Percentiles rank a stretch among this genome's conserved stretches.
phyloP scores from a whole-genome alignment of 2,329 filamentous ascomycete genomes.

The Golovinomyces cichoracearum region DNA sequence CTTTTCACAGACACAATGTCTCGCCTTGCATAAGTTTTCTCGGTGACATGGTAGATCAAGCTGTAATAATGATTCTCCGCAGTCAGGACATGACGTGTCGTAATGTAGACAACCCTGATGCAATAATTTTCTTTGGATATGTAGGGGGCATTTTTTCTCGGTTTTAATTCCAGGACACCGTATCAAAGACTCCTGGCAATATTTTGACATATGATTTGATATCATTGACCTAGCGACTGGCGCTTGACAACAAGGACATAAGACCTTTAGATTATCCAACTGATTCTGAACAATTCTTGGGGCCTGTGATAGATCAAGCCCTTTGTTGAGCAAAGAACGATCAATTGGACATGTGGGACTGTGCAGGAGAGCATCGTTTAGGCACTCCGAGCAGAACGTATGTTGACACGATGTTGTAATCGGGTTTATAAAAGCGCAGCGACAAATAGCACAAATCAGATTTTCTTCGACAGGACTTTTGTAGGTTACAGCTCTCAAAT shows the following conservation, averaged over 20 bases:
- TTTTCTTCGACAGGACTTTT: slow-evolving; percentile 16
- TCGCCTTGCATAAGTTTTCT: slow-evolving; percentile 21
- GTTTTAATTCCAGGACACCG: slow-evolving; percentile 21
- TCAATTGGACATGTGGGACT: slow-evolving; percentile 31
- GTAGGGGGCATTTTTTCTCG: slow-evolving; percentile 24
- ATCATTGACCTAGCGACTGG: slow-evolving; percentile 27
- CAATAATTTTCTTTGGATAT: slow-evolving; percentile 24
- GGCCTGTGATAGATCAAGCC: slow-evolving; percentile 11
- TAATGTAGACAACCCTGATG: slow-evolving; percentile 30
- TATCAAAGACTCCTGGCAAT: slow-evolving; percentile 29
- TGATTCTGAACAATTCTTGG: slow-evolving; percentile 29
- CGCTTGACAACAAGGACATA: slow-evolving; percentile 31
- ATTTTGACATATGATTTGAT: slow-evolving; percentile 27
- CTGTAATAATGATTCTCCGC: slow-evolving; percentile 21
- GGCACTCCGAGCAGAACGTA: slow-evolving; percentile 35
- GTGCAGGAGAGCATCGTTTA: slow-evolving; percentile 20
- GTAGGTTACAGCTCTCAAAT: slow-evolving; percentile 17
- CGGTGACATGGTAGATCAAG: slow-evolving; percentile 23
- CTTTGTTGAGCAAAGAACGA: slow-evolving; percentile 20
- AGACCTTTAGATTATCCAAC: slow-evolving; percentile 31
- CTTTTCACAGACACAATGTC: slow-evolving; percentile 9
- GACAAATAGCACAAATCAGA: slow-evolving; percentile 23
- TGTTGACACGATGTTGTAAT: slow-evolving; percentile 37
- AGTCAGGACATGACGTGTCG: slow-evolving; percentile 26
- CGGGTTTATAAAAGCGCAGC: slow-evolving; percentile 32